phyloP scores from a whole-genome alignment of 495 filamentous ascomycete species.

The Penicillium silybi region DNA sequence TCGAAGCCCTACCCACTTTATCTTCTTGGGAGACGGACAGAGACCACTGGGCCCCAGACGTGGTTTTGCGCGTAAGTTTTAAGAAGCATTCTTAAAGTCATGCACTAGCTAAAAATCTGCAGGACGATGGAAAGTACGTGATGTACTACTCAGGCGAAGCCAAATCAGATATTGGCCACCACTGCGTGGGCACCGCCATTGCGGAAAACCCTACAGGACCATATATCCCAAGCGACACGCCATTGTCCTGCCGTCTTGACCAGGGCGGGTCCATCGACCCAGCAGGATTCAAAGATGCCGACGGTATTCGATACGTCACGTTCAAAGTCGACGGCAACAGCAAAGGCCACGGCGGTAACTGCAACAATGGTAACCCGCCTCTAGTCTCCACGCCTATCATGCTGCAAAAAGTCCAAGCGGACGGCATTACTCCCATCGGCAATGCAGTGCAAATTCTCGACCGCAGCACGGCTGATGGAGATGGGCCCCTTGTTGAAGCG shows the following conservation, averaged over 20 bases:
- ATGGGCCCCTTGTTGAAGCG: constrained; percentile 61
- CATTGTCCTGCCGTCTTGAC: constrained; percentile 48
- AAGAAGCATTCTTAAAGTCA: neutral
- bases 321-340: constrained; percentile 64
- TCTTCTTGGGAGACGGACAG: constrained; percentile 30
- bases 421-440: constrained; percentile 51
- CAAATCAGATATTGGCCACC: constrained; percentile 29
- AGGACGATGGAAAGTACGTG: constrained; percentile 48
- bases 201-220: constrained; percentile 44
- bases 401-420: constrained; percentile 49
- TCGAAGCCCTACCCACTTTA: constrained; percentile 35
- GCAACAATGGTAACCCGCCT: constrained; percentile 50
- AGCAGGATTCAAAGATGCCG: constrained; percentile 47
- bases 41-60: constrained; percentile 40
- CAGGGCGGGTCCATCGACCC: constrained; percentile 59
- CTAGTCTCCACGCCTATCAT: constrained; percentile 54
- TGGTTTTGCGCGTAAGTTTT: constrained; percentile 32
- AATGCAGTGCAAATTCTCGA: constrained; percentile 51
- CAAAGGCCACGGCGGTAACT: constrained; percentile 53
- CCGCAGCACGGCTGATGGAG: constrained; percentile 40
- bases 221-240: constrained; percentile 41
- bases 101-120: constrained; percentile 2
- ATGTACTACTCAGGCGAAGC: constrained; percentile 58
- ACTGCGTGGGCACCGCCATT: constrained; percentile 55
- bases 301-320: constrained; percentile 52